Base-by-base conservation (phyloP, 139 green algal species). In the Pleodorina starrii region DNA sequence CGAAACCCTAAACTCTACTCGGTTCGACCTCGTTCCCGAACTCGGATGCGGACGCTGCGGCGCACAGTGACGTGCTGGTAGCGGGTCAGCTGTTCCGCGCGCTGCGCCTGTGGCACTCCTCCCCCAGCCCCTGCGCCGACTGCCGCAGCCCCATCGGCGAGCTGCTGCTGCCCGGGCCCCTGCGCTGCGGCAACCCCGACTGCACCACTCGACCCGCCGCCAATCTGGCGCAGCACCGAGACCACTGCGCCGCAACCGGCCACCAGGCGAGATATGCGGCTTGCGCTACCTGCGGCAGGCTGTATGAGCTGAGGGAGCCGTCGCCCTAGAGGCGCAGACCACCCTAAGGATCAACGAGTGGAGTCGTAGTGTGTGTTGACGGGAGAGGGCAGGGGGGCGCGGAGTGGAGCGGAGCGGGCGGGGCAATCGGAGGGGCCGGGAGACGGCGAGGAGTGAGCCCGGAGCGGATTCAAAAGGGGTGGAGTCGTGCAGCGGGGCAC, bases 81-180 rank as follows among this genome's bases (percentile, higher is more conserved):
- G 89, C 89, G 10, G 89, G 91, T 1, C 89, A 93, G 38, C 35
- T 81, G 14, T 88, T 81, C 83, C 66, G 83, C 5, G 94, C 77
- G 16, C 86, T 96, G 85, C 80, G 94, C n/a, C 88, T 95, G 66
- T 95, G 92, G 92, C 94, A 96, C 90, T 93, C 91, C 63, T 94
- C 85, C 1, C 91, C 92, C 66, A 90, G 85, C 63, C 82, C 90
- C 51, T 94, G 93, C 69, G 81, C 82, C 14, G 35, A n/a, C 14
- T 94, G 91, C 71, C 50, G 63, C 36, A 27, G 77, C 32, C 69
- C 72, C 19, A 84, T 94, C 43, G 91, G 91, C 35, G 83, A 76
- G 50, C 27, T 85, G 35, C 42, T 88, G 59, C 38, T 54, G 19
- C 57, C 25, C 10, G 50, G 71, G 50, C 42, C 50, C 29, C 59